Conservation (phyloP, 495 filamentous ascomycete genomes). For the Penicillium nucicola region DNA sequence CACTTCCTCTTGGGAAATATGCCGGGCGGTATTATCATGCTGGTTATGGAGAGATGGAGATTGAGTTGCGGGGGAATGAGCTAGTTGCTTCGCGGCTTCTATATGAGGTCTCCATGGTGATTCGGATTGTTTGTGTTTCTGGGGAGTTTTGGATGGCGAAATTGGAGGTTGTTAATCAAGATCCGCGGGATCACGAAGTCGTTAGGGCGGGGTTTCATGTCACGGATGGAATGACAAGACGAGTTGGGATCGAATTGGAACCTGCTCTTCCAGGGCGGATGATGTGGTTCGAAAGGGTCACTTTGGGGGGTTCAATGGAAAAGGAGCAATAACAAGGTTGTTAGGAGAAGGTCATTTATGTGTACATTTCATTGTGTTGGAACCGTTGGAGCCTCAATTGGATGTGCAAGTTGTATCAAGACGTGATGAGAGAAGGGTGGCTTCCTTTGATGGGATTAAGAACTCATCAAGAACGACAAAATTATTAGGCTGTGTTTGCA, state of each 20-base stretch:
- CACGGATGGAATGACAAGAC: too few relatives aligned
- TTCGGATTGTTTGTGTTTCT: not conserved
- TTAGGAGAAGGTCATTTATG: not conserved
- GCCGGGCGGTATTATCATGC: constrained; percentile 41
- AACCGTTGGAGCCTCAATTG: not conserved
- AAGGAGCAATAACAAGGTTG: too few relatives aligned
- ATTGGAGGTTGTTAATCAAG: not conserved
- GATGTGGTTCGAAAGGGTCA: too few relatives aligned
- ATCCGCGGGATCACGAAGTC: not conserved
- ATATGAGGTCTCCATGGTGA: not conserved
- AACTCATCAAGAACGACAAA: too few relatives aligned
- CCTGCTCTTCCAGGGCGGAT: too few relatives aligned
- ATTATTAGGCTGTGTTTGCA: too few relatives aligned
- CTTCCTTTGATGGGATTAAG: too few relatives aligned
- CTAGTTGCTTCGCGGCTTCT: not conserved
- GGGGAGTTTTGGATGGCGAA: not conserved
- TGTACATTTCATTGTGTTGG: not conserved
- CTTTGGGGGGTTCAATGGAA: too few relatives aligned
- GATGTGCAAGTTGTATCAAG: too few relatives aligned
- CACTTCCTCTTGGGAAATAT: constrained; percentile 31
- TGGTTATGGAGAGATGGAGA: constrained; percentile 33
- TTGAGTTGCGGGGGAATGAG: not conserved
- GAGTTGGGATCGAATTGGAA: too few relatives aligned
- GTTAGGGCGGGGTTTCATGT: not conserved
- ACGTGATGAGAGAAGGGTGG: too few relatives aligned